Evolutionary conservation across 2,329 filamentous ascomycete species (phyloP).

Genomic region (Westerdykella aurantiaca): DNA sequence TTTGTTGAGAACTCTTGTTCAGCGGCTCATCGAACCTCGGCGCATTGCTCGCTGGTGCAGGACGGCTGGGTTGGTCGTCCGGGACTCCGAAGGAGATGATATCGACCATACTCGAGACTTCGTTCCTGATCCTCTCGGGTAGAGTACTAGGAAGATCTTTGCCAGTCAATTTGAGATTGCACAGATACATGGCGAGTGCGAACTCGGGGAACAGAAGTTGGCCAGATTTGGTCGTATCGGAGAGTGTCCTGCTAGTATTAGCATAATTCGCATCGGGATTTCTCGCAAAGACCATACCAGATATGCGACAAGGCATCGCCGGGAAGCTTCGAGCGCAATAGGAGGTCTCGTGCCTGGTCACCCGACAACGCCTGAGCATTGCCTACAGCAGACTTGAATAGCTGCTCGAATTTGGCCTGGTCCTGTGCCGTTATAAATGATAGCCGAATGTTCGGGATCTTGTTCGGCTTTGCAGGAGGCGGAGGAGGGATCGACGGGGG

Average conservation of each 20-base stretch:
- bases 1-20: slow-evolving; percentile 44
- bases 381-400: slow-evolving; percentile 93
- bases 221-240: slow-evolving; percentile 92
- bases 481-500: slow-evolving; percentile 49
- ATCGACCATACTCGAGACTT: slow-evolving; percentile 98
- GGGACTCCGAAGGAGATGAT: slow-evolving; percentile 93
- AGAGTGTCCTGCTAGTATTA: slow-evolving; percentile 62
- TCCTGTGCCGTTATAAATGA: slow-evolving; percentile 95
- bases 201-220: slow-evolving; percentile 97
- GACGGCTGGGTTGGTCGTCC: slow-evolving; percentile 57
- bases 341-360: slow-evolving; percentile 84
- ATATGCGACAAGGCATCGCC: slow-evolving; percentile 87
- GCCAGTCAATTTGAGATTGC: slow-evolving; percentile 85
- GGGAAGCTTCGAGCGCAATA: slow-evolving; percentile 81
- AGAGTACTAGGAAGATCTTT: slow-evolving; percentile 69
- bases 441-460: slow-evolving; percentile 88
- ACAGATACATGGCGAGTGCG: slow-evolving; percentile 95
- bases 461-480: slow-evolving; percentile 60
- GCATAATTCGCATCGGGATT: slow-evolving; percentile 3
- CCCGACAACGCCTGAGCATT: slow-evolving; percentile 78
- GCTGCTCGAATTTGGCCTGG: slow-evolving; percentile 92
- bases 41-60: slow-evolving; percentile 56
- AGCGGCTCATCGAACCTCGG: slow-evolving; percentile 62
- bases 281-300: slow-evolving; percentile 56
- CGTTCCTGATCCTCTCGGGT: slow-evolving; percentile 85